Conservation (phyloP, 1,284 basidiomycete species). For the Ustilago curta region DNA sequence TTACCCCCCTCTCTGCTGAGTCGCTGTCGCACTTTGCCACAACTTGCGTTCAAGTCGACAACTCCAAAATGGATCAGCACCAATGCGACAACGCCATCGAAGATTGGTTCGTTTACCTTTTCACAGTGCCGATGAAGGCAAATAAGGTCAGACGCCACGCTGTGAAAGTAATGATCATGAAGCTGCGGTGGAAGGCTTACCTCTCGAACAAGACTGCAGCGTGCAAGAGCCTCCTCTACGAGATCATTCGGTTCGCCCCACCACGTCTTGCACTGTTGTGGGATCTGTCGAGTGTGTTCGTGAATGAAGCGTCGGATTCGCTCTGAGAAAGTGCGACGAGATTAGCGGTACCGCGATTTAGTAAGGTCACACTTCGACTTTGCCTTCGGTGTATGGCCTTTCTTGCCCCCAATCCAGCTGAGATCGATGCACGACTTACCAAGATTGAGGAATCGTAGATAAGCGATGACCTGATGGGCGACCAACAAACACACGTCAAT, state of each 20-base stretch:
- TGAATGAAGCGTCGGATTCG: conserved; percentile 12
- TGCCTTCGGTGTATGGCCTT: neutral
- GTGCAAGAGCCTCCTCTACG: conserved; percentile 11
- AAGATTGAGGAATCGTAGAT: conserved; percentile 28
- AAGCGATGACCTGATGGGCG: conserved; percentile 20
- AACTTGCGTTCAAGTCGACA: neutral
- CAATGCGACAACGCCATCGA: conserved; percentile 12
- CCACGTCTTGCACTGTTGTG: conserved; percentile 7
- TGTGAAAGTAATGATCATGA: neutral
- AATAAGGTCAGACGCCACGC: neutral
- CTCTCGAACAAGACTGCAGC: neutral
- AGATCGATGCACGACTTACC: conserved; percentile 5
- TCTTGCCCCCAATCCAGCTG: neutral
- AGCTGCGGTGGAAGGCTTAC: neutral
- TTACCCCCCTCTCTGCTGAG: neutral
- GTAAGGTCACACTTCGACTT: neutral
- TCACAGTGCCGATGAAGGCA: neutral
- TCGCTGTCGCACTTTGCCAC: neutral
- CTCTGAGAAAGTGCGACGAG: conserved; percentile 7
- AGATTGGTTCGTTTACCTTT: conserved; percentile 7
- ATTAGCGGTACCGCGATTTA: neutral
- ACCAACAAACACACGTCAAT: conserved; percentile 9
- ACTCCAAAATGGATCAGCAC: conserved; percentile 25
- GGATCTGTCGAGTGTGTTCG: conserved; percentile 1
- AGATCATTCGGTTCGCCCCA: neutral